These are phyloP conservation scores for Anthoceros angustus DNA, from an alignment of 225 moss, liverwort and hornwort genomes.

Conservation along the genomic window DNA sequence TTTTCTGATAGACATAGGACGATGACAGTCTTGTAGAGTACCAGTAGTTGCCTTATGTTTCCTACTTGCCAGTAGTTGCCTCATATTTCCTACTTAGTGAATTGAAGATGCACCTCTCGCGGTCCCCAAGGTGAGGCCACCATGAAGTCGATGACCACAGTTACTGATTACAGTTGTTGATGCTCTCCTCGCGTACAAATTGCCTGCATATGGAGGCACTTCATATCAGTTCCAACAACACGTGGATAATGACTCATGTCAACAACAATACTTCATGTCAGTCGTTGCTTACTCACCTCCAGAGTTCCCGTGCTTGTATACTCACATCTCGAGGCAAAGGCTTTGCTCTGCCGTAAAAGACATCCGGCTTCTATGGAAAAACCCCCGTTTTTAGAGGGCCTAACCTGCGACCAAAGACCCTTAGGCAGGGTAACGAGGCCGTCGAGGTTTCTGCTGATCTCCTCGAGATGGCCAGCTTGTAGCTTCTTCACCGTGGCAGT, in stretches of 20 bases:
- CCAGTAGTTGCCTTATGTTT: no score
- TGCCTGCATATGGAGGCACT: not conserved
- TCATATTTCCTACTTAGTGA: no score
- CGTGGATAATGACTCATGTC: not conserved
- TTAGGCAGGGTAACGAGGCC: constrained; percentile 44
- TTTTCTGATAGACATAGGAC: no score
- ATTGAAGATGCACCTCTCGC: no score
- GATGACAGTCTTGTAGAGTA: no score
- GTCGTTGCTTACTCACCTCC: constrained; percentile 21
- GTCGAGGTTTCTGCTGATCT: constrained; percentile 14
- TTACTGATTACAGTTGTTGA: not conserved
- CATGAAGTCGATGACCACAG: no score
- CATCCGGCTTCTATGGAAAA: constrained; percentile 68
- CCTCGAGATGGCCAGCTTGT: constrained; percentile 12
- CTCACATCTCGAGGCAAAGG: constrained; percentile 38
- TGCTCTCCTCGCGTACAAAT: not conserved
- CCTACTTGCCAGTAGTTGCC: no score
- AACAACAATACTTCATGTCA: no score
- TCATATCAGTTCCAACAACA: not conserved
- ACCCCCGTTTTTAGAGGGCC: constrained; percentile 14
- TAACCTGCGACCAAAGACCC: constrained; percentile 42
- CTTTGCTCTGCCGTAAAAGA: constrained; percentile 37
- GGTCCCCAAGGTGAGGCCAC: no score
- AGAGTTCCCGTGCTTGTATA: constrained; percentile 33
- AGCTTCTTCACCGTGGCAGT: constrained; percentile 20